Conservation (phyloP, 2,329 filamentous ascomycete genomes). For the Elsinoe fawcettii region DNA sequence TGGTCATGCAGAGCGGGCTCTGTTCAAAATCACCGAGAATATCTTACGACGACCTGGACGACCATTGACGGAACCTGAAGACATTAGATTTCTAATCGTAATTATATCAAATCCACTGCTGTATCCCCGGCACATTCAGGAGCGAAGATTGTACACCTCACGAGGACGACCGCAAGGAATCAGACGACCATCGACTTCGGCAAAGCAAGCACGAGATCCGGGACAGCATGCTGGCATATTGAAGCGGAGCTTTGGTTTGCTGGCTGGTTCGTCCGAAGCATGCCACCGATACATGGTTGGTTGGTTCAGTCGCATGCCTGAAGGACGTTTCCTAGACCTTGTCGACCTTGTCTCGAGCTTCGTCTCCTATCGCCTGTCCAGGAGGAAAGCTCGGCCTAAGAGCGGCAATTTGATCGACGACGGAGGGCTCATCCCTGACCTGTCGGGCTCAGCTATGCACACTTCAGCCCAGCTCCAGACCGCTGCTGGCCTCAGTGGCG, state of each 20-base stretch:
- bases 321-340: constrained; percentile 58
- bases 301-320: constrained; percentile 68
- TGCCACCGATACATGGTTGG: constrained; percentile 70
- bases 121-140: constrained; percentile 34
- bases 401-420: constrained; percentile 53
- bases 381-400: constrained; percentile 60
- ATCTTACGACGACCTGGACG: constrained; percentile 72
- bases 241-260: constrained; percentile 72
- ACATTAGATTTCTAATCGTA: constrained; percentile 71
- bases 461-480: constrained; percentile 67
- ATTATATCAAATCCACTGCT: constrained; percentile 72
- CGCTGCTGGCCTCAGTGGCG: constrained; percentile 53
- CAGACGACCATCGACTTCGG: constrained; percentile 20
- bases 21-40: constrained; percentile 72
- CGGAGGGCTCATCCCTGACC: constrained; percentile 64
- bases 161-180: background rate
- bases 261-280: constrained; percentile 66
- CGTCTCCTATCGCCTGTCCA: constrained; percentile 68
- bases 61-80: constrained; percentile 57
- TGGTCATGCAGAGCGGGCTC: constrained; percentile 57
- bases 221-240: constrained; percentile 75
- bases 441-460: constrained; percentile 55
- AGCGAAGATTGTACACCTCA: background rate
- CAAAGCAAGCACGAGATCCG: constrained; percentile 32
- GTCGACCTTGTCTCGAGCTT: constrained; percentile 74